Evolutionary conservation across 345 rosid genomes (phyloP), one percentile per base, ranked within the genome.

Genomic region (Eucalyptus camaldulensis): DNA sequence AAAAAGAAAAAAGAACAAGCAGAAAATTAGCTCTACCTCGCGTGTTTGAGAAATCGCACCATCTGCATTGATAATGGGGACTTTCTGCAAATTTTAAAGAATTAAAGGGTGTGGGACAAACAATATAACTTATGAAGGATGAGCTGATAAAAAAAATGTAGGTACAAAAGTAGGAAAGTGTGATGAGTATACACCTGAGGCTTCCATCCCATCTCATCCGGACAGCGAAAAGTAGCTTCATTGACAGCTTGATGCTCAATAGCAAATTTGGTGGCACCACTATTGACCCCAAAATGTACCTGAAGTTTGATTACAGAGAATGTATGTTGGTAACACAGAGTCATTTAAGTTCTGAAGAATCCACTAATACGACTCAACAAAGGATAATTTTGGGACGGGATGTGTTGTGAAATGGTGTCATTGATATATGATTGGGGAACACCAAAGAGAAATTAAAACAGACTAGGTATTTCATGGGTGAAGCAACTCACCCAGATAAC

Each of bases 131-230:
- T 43, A 56, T 76, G 51, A 40, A 40, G 47, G 47, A 76, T 10
- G 29, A 76, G 43, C 85, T 22, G 8, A 21, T 40, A 8, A 65
- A 65, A 76, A 40, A 76, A 76, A 76, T 25, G 8, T 21, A 76
- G 85, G 29, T 10, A 37, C 45, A 76, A 40, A 76, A 76, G 29
- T 27, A 50, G 54, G 60, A 88, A 65, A 65, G 49, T 43, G 25
- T 24, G 27, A 27, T 50, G 47, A 40, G 29, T 19, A 19, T 43
- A 33, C 89, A 96, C 99, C 99, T 97, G 99, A 89, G 99, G 99
- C 91, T 97, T 96, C 99, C 99, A 97, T 88, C 98, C 99, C 98
- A 95, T 92, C 94, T 98, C 98, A 94, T 98, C 99, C 0, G 99
- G 98, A 87, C 98, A 98, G 88, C 97, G 97, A 80, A 96, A 98